Conservation (phyloP, 2,329 filamentous ascomycete genomes). For the Hyphodiscus sp. region DNA sequence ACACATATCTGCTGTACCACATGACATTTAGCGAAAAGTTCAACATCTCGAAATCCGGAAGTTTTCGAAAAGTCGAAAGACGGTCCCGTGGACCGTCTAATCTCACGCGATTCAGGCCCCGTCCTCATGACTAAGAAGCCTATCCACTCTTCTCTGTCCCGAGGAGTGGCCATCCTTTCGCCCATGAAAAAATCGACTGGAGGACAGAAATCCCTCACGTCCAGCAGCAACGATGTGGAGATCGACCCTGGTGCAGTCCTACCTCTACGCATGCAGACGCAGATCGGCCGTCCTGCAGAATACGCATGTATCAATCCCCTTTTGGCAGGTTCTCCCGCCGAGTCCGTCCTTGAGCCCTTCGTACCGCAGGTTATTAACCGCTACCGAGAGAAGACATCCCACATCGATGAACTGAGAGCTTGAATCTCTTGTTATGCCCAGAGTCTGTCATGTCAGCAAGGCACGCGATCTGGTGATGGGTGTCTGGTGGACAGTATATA, state of each 20-base stretch:
- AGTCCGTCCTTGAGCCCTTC: background rate
- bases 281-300: constrained; percentile 2
- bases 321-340: constrained; percentile 11
- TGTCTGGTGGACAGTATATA: background rate
- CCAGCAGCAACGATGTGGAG: background rate
- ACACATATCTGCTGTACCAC: too few species aligned
- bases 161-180: background rate
- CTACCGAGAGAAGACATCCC: background rate
- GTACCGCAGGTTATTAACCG: background rate
- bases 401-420: background rate
- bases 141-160: background rate
- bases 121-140: background rate
- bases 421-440: background rate
- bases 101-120: too few species aligned
- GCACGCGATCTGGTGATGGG: background rate
- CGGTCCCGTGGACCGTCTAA: too few species aligned
- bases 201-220: background rate
- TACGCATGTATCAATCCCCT: constrained; percentile 2
- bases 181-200: background rate
- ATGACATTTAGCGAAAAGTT: background rate
- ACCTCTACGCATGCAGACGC: too few species aligned
- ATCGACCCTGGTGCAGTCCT: background rate
- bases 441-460: background rate
- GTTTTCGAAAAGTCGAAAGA: too few species aligned
- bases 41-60: background rate